Evolutionary conservation across 805 yeast genomes (phyloP), one percentile per base, ranked within the genome.

Genomic region (Metschnikowia baotianmanensis): DNA sequence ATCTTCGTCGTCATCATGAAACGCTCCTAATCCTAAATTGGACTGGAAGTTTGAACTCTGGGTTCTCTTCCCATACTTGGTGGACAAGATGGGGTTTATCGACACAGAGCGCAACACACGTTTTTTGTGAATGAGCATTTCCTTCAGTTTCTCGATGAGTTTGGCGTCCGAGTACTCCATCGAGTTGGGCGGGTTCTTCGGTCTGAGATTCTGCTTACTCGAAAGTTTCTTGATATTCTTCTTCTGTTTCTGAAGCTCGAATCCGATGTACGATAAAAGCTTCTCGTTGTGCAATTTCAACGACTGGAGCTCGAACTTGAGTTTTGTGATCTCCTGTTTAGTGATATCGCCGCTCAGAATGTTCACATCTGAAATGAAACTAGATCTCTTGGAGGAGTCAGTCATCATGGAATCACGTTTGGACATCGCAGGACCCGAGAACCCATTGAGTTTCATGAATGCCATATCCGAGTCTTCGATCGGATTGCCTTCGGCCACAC

Each of bases 221-320:
- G 67, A 58, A 34, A 67, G 57, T 43, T 64, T 65, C 48, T 61
- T 65, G 46, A 68, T 69, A 57, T 58, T 66, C 47, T 61, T 65
- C 58, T 63, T 69, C 42, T 69, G 71, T 43, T 74, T 72, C 50
- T 77, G 82, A 34, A 76, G 59, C 45, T 76, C 72, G 46, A 76
- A 77, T 8, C 82, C 82, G 55, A 77, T 77, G 51, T 76, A 77
- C 26, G 80, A 74, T 41, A 75, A 63, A 26, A 77, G 61, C 51
- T 77, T 77, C 41, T 77, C 83, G 53, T 76, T 77, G 52, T 77
- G 81, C 39, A 77, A 56, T 47, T 72, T 69, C 45, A 77, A 58
- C 8, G 80, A 74, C 53, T 73, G 76, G 36, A 77, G 59, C 55
- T 77, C 80, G 54, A 77, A 77, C 45, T 69, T 69, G 48, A 76